Conservation (phyloP, 768 basidiomycete genomes). For the Termitomyces titanicus region DNA sequence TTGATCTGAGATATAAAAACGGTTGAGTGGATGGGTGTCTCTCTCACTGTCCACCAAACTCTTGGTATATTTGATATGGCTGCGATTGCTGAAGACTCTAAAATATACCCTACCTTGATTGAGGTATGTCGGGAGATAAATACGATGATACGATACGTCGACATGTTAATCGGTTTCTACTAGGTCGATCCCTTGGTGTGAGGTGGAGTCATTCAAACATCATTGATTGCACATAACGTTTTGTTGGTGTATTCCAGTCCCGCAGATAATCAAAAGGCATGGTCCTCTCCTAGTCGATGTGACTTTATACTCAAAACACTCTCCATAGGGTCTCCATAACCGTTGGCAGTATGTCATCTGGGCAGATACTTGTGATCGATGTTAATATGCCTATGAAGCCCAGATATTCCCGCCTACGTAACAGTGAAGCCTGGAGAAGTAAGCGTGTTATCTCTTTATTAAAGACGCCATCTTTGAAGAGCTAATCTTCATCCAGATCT, state of each 20-base stretch:
- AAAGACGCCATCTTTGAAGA: background rate
- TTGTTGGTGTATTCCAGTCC: too few species aligned
- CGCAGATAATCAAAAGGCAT: too few species aligned
- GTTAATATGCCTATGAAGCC: constrained; percentile 30
- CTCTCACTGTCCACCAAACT: background rate
- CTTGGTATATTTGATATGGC: background rate
- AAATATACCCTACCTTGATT: constrained; percentile 55
- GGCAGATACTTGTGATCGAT: background rate
- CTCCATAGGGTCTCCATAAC: constrained; percentile 56
- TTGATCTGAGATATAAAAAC: background rate
- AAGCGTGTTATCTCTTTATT: constrained; percentile 1
- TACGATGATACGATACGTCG: too few species aligned
- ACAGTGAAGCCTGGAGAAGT: constrained; percentile 64
- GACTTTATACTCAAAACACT: background rate
- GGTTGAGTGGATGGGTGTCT: background rate
- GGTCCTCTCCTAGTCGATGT: background rate
- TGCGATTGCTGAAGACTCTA: constrained; percentile 52
- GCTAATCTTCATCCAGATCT: constrained; percentile 37
- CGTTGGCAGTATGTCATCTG: constrained; percentile 62
- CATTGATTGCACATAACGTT: too few species aligned
- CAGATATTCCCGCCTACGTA: constrained; percentile 58
- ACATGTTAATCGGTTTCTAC: background rate
- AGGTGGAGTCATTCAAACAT: too few species aligned
- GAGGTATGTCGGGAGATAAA: constrained; percentile 32
- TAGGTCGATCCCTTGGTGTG: constrained; percentile 61